Base-by-base conservation (phyloP, 2,329 filamentous ascomycete species). In the Penicillium crustosum region DNA sequence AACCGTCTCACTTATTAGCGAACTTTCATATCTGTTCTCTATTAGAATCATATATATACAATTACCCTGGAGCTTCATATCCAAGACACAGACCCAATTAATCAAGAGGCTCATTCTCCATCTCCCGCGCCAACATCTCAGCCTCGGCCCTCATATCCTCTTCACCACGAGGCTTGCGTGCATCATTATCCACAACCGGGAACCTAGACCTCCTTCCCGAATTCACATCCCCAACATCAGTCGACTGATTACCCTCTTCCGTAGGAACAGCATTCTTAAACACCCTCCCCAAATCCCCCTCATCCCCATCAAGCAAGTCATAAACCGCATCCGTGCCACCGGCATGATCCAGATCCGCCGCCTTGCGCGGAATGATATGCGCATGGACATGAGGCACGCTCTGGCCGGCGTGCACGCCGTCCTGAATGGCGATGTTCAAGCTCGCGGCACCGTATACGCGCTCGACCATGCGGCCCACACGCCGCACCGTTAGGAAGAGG, bases 361-460 rank as follows among this genome's bases (percentile, higher is more conserved):
- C 79, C 58, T 79, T 79, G 36, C 93, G 80, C 21, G 93, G 93
- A 53, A 97, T 93, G 49, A 97, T 84, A 78, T 99, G 94, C 27
- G 92, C 89, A 77, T 99, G 94, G 15, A 97, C 86, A 77, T 99
- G 94, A 9, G 91, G 82, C 44, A 99, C 93, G 57, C 91, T 96
- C 82, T 99, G 94, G 0, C 94, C 94, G 1, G 94, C 91, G 59
- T 92, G 91, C 33, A 82, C 79, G 21, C 94, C 94, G 74, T 99
- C 94, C 74, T 99, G 94, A n/a, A 99, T 84, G 0, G 93, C 93
- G 49, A 99, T 87, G 71, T 96, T 97, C 77, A 97, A 89, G 59
- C 90, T 89, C 10, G 90, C 86, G 6, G 86, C 89, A 35, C 82
- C 71, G 72, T 83, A 82, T 61, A 86, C 74, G 31, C 80, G 79